Conservation (phyloP, 2,329 filamentous ascomycete species). For the Talaromyces atroroseus region DNA sequence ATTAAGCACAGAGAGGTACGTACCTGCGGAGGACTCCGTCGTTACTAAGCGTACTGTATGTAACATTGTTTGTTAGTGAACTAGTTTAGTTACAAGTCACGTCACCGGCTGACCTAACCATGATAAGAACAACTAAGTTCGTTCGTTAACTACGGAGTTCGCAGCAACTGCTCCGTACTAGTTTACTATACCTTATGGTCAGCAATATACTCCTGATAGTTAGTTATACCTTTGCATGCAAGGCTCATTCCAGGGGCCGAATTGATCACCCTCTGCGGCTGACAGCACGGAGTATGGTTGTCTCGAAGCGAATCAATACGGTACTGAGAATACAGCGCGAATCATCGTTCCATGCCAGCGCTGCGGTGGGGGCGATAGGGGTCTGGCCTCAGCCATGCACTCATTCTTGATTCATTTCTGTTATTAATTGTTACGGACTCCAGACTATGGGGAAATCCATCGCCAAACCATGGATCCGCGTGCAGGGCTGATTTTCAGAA, state of each 20-base stretch:
- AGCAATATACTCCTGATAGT: too few species aligned
- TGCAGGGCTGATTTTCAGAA: not conserved
- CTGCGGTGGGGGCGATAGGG: constrained; percentile 8
- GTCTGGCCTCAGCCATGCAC: constrained; percentile 1
- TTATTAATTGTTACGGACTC: not conserved
- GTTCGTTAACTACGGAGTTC: too few species aligned
- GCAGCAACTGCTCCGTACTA: too few species aligned
- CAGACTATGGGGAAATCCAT: not conserved
- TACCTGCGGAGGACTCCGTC: not conserved
- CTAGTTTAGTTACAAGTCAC: too few species aligned
- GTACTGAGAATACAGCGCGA: constrained; percentile 1
- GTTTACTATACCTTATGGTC: too few species aligned
- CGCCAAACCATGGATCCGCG: not conserved
- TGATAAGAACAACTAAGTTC: not conserved
- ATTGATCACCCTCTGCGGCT: not conserved
- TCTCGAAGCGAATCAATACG: not conserved
- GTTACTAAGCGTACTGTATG: not conserved
- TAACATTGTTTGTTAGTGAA: too few species aligned
- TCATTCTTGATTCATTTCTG: not conserved
- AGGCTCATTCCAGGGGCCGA: not conserved
- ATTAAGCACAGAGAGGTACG: too few species aligned
- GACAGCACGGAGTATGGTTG: not conserved
- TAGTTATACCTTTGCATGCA: not conserved
- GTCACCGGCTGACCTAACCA: not conserved
- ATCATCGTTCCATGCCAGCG: constrained; percentile 1